Percentiles rank a stretch among this genome's conserved stretches.
Evolutionary conservation across 169 alveolate genomes (phyloP).

Genomic region (Eimeria zaria): DNA sequence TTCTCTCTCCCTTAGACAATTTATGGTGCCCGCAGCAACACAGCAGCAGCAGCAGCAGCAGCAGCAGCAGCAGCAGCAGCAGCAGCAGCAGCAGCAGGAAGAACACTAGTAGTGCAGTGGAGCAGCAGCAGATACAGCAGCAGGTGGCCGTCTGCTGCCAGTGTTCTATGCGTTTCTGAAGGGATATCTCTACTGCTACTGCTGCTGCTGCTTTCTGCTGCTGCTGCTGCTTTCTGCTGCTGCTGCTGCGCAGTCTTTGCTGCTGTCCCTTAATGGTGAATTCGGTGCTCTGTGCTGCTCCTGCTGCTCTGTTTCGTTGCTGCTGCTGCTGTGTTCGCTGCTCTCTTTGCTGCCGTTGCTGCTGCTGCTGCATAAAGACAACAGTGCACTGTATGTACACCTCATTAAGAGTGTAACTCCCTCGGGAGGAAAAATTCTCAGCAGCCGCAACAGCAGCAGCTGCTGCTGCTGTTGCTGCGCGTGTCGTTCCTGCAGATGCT

Average conservation of each 20-base stretch:
- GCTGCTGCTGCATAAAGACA: background rate
- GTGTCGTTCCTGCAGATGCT: constrained; percentile 6
- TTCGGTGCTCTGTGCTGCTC: background rate
- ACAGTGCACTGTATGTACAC: constrained; percentile 16
- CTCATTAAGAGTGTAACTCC: background rate
- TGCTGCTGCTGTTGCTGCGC: background rate
- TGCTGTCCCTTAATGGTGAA: no score
- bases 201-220: no score
- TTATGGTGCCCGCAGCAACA: background rate
- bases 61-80: background rate
- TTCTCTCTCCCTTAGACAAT: background rate
- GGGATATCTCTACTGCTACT: no score
- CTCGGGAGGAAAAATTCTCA: constrained; percentile 32
- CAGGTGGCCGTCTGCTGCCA: background rate
- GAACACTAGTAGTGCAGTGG: background rate
- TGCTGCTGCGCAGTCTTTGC: background rate
- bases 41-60: background rate
- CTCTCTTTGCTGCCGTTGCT: background rate
- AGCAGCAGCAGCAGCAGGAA: background rate
- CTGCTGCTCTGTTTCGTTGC: background rate
- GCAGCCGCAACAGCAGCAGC: constrained; percentile 30
- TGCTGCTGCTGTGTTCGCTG: background rate
- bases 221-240: background rate
- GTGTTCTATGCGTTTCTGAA: background rate
- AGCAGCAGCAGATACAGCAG: background rate